A percentile compares a stretch with the other conserved stretches of the same genome.
Conservation (phyloP, 345 rosid species). For the Litchi chinensis region DNA sequence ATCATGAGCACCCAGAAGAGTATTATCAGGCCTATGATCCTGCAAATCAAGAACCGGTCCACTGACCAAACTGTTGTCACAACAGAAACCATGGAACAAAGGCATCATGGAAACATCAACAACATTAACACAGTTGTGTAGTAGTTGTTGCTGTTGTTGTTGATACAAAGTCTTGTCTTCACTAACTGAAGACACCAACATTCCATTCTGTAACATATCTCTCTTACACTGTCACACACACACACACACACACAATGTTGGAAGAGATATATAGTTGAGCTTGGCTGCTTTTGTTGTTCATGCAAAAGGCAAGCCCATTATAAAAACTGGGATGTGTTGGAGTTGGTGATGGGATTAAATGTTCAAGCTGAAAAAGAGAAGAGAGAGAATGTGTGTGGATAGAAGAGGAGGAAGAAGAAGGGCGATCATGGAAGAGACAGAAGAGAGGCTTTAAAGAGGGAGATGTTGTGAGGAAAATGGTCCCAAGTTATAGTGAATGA, state of each 20-base stretch:
- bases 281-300: neutral
- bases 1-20: slow-evolving; percentile 22
- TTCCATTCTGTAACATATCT: neutral
- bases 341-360: too few species aligned
- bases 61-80: neutral
- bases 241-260: too few species aligned
- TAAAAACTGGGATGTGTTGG: too few species aligned
- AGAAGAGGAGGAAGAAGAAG: neutral
- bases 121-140: neutral
- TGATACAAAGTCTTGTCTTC: neutral
- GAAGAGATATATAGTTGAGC: neutral
- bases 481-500: neutral
- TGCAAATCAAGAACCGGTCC: neutral
- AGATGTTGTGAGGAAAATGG: neutral
- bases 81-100: neutral
- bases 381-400: neutral
- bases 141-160: neutral
- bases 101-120: neutral
- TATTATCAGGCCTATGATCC: neutral
- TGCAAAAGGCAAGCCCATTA: neutral
- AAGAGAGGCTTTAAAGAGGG: neutral
- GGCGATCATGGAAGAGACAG: neutral
- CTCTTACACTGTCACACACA: neutral
- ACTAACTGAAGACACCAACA: neutral
- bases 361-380: too few species aligned